Base-by-base conservation (phyloP, 1,284 basidiomycete genomes). In the Meripilus lineatus region DNA sequence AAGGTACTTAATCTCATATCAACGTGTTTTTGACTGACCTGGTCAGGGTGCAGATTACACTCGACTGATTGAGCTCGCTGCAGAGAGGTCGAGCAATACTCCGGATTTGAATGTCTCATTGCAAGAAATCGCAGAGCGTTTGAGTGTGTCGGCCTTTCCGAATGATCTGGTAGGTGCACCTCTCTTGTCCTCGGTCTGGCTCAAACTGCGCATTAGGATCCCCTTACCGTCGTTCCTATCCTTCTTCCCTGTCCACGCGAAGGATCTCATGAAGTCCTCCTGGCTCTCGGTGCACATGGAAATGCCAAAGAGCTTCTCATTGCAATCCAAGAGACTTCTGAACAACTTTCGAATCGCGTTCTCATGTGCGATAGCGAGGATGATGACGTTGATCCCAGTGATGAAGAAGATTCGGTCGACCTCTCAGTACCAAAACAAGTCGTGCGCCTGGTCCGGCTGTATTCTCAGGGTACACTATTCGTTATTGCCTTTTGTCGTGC, bases 301-400 rank as follows among this genome's bases (percentile, higher is more conserved):
- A 74, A 69, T 43, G 66, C 80, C 0, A 84, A 81, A 52, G 84
- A 88, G 56, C 63, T 78, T 2, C 53, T 81, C 5, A 75, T 88
- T 45, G 74, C 77, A 1, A 57, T 70, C 5, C 79, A 85, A 54
- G 84, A 84, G 57, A 64, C 62, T 5, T 48, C 77, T 32, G 85
- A 85, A 55, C 61, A 58, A 14, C 45, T 85, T 5, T 55, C 62
- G 21, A 51, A 47, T 10, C 46, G 51, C n/a, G 46, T 69, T 8
- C 28, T 30, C 10, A 8, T 8, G 28, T 8, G 10, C 11, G 26
- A 32, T 25, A n/a, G n/a, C 11, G 57, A 58, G 21, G 56, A 51
- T 2, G 40, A 45, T 4, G 61, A 68, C 15, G 10, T 11, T 3
- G 38, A 44, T 4, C 61, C 62, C 4, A 57, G 56, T 4, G 61